phyloP scores from a whole-genome alignment of 73 alveolate genomes.

The Paramecium tetraurelia region DNA sequence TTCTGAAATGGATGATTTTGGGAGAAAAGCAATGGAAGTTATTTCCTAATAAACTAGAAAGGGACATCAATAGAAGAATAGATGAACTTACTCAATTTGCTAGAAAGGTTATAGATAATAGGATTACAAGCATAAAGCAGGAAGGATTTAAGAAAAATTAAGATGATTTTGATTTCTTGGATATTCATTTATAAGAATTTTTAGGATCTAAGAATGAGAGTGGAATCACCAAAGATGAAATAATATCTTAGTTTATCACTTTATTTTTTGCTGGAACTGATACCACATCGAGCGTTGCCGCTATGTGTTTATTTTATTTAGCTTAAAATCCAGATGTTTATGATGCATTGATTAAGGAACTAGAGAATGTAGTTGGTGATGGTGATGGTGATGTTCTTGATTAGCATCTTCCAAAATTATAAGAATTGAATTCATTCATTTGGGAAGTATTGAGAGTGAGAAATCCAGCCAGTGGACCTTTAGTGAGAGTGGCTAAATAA shows the following conservation, averaged over 20 bases:
- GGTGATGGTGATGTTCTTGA: not conserved
- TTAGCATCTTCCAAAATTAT: not conserved
- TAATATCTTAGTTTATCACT: not conserved
- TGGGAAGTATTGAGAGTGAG: not conserved
- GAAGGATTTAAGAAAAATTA: not conserved
- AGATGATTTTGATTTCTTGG: not conserved
- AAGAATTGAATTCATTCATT: not conserved
- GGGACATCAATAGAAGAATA: not conserved
- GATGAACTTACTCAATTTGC: not conserved
- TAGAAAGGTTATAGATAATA: not conserved
- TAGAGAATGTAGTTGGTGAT: not conserved
- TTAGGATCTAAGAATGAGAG: not conserved
- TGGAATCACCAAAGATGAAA: not conserved
- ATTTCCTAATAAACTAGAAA: not conserved
- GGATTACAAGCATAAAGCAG: not conserved
- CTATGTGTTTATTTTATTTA: not conserved
- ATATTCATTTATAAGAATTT: not conserved
- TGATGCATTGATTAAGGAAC: not conserved
- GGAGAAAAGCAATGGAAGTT: not conserved
- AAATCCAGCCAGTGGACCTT: not conserved
- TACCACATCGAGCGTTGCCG: not conserved
- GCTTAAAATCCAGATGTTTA: not conserved
- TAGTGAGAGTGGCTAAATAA: not conserved
- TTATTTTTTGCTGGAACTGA: slow-evolving; percentile 9
- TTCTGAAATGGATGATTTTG: not conserved